Evolutionary conservation across 2,329 filamentous ascomycete species (phyloP).

Genomic region (Colletotrichum tofieldiae): DNA sequence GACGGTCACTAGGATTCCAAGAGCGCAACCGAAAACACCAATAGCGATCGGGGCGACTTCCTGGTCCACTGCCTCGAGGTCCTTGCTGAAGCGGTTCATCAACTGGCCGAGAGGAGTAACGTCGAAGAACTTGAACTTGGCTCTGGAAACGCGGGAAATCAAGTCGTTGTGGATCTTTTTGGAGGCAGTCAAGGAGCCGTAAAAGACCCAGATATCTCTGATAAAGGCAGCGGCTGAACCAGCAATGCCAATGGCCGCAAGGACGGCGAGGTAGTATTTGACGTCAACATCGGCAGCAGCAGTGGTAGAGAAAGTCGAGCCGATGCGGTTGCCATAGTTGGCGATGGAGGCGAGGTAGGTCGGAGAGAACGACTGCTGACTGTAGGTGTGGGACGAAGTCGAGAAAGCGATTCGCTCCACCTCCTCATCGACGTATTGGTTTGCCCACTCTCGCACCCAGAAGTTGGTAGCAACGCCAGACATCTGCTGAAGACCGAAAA

Average conservation of each 20-base stretch:
- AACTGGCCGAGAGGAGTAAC: conserved; percentile 95
- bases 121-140: conserved; percentile 98
- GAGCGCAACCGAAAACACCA: conserved; percentile 75
- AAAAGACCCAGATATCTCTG: conserved; percentile 91
- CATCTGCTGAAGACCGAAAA: conserved; percentile 88
- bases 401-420: conserved; percentile 54
- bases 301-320: conserved; percentile 54
- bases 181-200: conserved; percentile 90
- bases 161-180: conserved; percentile 85
- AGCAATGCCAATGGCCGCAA: conserved; percentile 83
- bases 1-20: conserved; percentile 86
- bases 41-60: conserved; percentile 95
- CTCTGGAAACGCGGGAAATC: conserved; percentile 84
- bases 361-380: conserved; percentile 53
- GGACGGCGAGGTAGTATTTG: conserved; percentile 86
- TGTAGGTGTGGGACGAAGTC: conserved; percentile 54
- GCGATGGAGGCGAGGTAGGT: conserved; percentile 59
- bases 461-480: conserved; percentile 90
- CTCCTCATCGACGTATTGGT: conserved; percentile 79
- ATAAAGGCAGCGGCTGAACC: conserved; percentile 88
- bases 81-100: conserved; percentile 99
- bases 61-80: conserved; percentile 94
- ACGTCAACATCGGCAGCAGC: conserved; percentile 77
- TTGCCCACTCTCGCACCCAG: conserved; percentile 97
- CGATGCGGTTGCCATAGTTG: conserved; percentile 53